Evolutionary conservation across 192 early-diverging fungal species (phyloP), one percentile per base, ranked within the genome.

Genomic region (Podochytrium sp.): DNA sequence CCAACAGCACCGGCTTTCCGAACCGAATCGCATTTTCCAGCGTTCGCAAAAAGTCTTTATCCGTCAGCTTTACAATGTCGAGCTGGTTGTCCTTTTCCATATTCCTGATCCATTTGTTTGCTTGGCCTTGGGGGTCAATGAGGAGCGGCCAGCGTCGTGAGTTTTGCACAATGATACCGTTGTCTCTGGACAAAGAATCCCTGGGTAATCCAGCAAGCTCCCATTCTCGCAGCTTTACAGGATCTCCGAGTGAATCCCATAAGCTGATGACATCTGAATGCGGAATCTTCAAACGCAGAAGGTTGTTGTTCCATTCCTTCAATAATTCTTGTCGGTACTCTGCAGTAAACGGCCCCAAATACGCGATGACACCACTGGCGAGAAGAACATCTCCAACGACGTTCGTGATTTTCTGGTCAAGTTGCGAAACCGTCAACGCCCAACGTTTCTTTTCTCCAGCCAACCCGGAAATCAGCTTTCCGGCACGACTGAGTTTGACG

Each of bases 111-210:
- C 87, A 88, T 49, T 86, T 88, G 72, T 89, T 89, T 4, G 86
- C 87, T 73, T 89, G 87, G 2, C 87, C 87, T 71, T 89, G 87
- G 1, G 87, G 87, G 73, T 89, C 87, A 58, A 89, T 89, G 50
- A 89, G 56, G 3, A 89, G 74, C 3, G 87, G 87, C 87, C 87
- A 89, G 71, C 87, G 55, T 49, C 87, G 42, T n/a, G 87, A 86
- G 57, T 89, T 80, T 57, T 85, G 84, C 5, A 89, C 86, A 25
- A 89, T 86, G 32, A 89, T 79, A 41, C 77, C 87, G 72, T 89
- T 89, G 65, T 89, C 87, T n/a, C 84, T 67, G 16, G 80, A 83
- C 16, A 89, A 65, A 3, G 81, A 62, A 63, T 89, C 87, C 65
- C 89, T 86, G 6, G 87, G 87, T 50, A 89, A 70, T 16, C 87